A percentile compares a stretch with the other conserved stretches of the same genome.
Conservation (phyloP, 2,329 filamentous ascomycete species). For the Arthrinium phaeospermum region DNA sequence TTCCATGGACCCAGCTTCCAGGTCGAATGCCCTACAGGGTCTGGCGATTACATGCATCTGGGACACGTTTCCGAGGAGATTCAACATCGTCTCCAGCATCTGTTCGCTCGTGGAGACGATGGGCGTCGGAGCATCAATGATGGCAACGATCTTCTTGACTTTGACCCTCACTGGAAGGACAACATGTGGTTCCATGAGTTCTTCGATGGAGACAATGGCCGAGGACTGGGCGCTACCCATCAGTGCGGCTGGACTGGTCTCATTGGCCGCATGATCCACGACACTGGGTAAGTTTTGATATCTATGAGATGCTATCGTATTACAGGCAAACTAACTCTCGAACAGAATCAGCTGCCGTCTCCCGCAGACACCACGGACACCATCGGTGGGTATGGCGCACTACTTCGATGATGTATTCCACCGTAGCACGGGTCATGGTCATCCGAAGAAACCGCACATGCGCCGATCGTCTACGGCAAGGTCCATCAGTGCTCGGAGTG, state of each 20-base stretch:
- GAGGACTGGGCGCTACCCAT: conserved; percentile 88
- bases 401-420: conserved; percentile 94
- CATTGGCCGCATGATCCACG: conserved; percentile 96
- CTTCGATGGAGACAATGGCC: conserved; percentile 90
- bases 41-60: conserved; percentile 93
- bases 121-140: conserved; percentile 88
- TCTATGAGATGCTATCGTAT: neutral
- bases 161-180: conserved; percentile 91
- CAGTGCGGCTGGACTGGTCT: conserved; percentile 97
- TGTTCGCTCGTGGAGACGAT: conserved; percentile 84
- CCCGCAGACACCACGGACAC: conserved; percentile 90
- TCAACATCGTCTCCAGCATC: conserved; percentile 90
- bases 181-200: conserved; percentile 97
- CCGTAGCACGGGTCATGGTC: conserved; percentile 49
- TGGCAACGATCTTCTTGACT: conserved; percentile 84
- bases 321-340: conserved; percentile 45
- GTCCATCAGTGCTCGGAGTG: conserved; percentile 83
- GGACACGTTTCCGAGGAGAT: conserved; percentile 94
- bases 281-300: conserved; percentile 77
- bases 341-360: conserved; percentile 83
- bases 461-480: conserved; percentile 82
- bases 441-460: conserved; percentile 57
- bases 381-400: conserved; percentile 81
- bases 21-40: conserved; percentile 92
- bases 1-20: conserved; percentile 91